Percentiles rank a stretch among this genome's conserved stretches.
Conservation (phyloP, 805 yeast species). For the Saccharomycopsis microspora region DNA sequence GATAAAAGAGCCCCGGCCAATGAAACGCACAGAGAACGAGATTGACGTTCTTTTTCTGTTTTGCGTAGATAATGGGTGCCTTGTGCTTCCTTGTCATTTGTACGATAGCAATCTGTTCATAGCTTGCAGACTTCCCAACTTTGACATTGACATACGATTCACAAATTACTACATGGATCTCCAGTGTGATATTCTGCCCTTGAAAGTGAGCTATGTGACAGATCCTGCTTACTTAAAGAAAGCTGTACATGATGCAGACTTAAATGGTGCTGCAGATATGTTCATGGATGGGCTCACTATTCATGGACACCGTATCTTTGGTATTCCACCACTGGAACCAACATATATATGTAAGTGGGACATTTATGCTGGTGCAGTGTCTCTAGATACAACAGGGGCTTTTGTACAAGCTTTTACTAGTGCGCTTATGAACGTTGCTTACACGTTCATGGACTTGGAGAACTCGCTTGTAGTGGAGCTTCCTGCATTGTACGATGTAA, state of each 20-base stretch:
- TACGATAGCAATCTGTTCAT: constrained; percentile 55
- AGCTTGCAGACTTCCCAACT: constrained; percentile 47
- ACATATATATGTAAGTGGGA: constrained; percentile 91
- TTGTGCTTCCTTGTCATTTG: constrained; percentile 62
- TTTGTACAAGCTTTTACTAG: constrained; percentile 33
- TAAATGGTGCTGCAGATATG: constrained; percentile 29
- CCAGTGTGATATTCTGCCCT: constrained; percentile 61
- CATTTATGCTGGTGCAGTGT: constrained; percentile 45
- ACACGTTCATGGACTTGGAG: constrained; percentile 64
- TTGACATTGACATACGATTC: constrained; percentile 75
- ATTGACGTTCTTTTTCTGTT: constrained; percentile 67
- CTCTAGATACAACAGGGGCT: constrained; percentile 36
- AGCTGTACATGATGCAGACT: constrained; percentile 8
- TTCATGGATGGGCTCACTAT: constrained; percentile 47
- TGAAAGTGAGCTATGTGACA: constrained; percentile 25
- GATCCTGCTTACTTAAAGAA: constrained; percentile 5
- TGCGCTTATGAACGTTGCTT: constrained; percentile 37
- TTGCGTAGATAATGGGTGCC: constrained; percentile 55
- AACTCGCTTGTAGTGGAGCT: constrained; percentile 53
- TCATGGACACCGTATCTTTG: constrained; percentile 90
- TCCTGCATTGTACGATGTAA: constrained; percentile 54
- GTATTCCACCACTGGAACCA: constrained; percentile 79
- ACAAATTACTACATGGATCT: constrained; percentile 91
- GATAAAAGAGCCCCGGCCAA: constrained; percentile 22
- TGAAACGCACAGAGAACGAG: constrained; percentile 51